phyloP scores from a whole-genome alignment of 2,329 filamentous ascomycete genomes.

The Apiospora pterosperma region DNA sequence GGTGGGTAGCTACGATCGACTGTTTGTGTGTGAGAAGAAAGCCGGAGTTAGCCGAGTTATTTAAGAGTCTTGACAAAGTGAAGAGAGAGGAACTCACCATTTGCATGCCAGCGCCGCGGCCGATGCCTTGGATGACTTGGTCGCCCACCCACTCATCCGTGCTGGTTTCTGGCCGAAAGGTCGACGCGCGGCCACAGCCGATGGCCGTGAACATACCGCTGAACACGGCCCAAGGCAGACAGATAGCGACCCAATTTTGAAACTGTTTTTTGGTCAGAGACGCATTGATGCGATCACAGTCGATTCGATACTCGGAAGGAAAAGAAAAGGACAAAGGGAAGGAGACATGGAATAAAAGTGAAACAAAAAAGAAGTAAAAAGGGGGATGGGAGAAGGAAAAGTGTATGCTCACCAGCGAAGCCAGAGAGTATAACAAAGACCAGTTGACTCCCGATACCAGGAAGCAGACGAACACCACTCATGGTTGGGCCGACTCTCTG shows the following conservation, averaged over 20 bases:
- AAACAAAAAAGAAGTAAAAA: no score
- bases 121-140: conserved; percentile 23
- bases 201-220: conserved; percentile 19
- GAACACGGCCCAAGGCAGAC: conserved; percentile 21
- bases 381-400: no score
- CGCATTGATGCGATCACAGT: no score
- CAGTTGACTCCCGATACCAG: conserved; percentile 31
- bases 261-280: no score
- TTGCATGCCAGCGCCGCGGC: conserved; percentile 23
- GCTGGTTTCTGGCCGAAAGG: conserved; percentile 18
- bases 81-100: conserved; percentile 9
- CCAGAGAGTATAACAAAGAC: conserved; percentile 54
- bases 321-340: no score
- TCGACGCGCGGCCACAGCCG: conserved; percentile 22
- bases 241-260: conserved; percentile 23
- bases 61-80: neutral
- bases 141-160: conserved; percentile 25
- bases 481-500: conserved; percentile 23
- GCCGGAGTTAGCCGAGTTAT: no score
- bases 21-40: neutral
- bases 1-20: conserved; percentile 20
- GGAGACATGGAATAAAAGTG: neutral
- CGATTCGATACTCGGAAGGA: no score
- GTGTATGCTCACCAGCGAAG: conserved; percentile 17
- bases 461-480: conserved; percentile 30